Percentiles rank a stretch among this genome's conserved stretches.
These are phyloP conservation scores for Lindgomyces ingoldianus DNA, from an alignment of 495 filamentous ascomycete species.

Conservation along the genomic window DNA sequence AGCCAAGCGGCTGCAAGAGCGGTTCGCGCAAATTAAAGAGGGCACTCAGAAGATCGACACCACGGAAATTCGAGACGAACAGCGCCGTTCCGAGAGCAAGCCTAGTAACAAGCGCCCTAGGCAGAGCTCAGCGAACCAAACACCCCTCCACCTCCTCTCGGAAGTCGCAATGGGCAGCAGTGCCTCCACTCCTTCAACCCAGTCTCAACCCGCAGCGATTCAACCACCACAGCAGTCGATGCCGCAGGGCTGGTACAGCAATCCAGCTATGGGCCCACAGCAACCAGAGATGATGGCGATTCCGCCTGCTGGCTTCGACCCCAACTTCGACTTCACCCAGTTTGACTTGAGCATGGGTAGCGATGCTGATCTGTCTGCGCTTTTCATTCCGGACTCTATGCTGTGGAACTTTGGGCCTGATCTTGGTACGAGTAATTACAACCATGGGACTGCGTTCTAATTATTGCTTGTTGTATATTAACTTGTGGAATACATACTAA, in stretches of 20 bases:
- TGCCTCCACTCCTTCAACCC: slow-evolving; percentile 10
- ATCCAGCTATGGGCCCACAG: slow-evolving; percentile 18
- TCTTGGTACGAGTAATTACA: background rate
- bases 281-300: slow-evolving; percentile 19
- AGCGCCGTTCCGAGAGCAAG: background rate
- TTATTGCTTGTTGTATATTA: no score
- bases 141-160: slow-evolving; percentile 37
- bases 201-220: slow-evolving; percentile 1
- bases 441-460: background rate
- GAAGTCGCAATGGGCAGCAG: slow-evolving; percentile 38
- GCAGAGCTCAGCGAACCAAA: slow-evolving; percentile 29
- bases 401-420: slow-evolving; percentile 25
- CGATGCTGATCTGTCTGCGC: slow-evolving; percentile 32
- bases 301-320: slow-evolving; percentile 19
- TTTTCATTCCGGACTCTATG: slow-evolving; percentile 31
- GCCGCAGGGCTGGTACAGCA: slow-evolving; percentile 26
- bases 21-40: slow-evolving; percentile 56
- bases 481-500: no score
- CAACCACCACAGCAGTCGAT: slow-evolving; percentile 13
- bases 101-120: slow-evolving; percentile 6
- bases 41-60: slow-evolving; percentile 12
- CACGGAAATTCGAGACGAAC: slow-evolving; percentile 4
- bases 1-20: slow-evolving; percentile 68
- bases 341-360: slow-evolving; percentile 30
- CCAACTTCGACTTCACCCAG: slow-evolving; percentile 31